phyloP scores from a whole-genome alignment of 495 filamentous ascomycete species.

The Neurospora intermedia region DNA sequence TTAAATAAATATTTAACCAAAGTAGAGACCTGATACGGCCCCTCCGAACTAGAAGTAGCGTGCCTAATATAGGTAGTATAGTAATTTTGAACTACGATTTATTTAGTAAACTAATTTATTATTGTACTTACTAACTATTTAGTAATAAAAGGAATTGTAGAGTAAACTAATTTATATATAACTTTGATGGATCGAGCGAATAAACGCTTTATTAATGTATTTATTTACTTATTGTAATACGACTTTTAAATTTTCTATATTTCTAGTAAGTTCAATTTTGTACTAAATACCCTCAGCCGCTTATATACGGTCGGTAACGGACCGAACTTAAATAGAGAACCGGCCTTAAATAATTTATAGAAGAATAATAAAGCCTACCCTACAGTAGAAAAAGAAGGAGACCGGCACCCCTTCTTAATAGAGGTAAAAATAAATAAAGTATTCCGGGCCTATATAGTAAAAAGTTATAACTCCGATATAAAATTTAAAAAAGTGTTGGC shows the following conservation, averaged over 20 bases:
- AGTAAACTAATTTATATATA: not conserved
- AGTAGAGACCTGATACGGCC: too few relatives aligned
- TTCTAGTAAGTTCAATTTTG: not conserved
- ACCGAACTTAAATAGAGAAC: not conserved
- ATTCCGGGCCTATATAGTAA: too few relatives aligned
- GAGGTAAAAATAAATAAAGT: not conserved
- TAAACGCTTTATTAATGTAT: not conserved
- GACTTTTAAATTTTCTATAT: not conserved
- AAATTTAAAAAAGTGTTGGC: not conserved
- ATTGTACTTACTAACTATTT: not conserved
- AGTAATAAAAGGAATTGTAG: not conserved
- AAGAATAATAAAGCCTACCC: not conserved
- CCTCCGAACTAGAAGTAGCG: too few relatives aligned
- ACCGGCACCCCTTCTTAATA: too few relatives aligned
- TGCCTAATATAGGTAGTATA: not conserved
- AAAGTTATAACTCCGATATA: not conserved
- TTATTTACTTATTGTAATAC: not conserved
- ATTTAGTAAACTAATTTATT: not conserved
- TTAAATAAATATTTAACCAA: too few relatives aligned
- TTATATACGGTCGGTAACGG: not conserved
- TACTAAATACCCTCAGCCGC: not conserved
- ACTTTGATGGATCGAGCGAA: not conserved
- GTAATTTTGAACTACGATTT: not conserved
- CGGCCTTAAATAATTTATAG: not conserved
- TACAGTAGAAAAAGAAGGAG: too few relatives aligned